Evolutionary conservation across 2,329 filamentous ascomycete species (phyloP), one percentile per base, ranked within the genome.

Genomic region (Neospermospora avenae): DNA sequence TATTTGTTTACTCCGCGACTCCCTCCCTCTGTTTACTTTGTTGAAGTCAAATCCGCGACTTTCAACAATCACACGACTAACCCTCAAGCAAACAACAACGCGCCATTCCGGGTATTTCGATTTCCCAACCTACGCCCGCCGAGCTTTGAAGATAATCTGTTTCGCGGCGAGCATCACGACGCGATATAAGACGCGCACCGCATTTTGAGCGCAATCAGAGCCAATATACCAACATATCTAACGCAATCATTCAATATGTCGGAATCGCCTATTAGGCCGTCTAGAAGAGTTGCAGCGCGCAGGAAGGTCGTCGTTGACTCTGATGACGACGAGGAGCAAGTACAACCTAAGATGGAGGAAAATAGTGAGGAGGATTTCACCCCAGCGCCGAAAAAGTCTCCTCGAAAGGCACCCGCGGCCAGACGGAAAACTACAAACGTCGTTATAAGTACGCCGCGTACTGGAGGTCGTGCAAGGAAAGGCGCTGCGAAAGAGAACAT

Each of bases 311-410:
- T 96, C 51, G 78, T 93, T 61, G 91, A 96, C 66, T 91, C 87
- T 8, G 80, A 84, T 20, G 83, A 85, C 24, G 91, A 93, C 44
- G 91, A 96, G 60, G 89, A 91, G 59, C 85, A 89, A 65, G 79
- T 84, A 57, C 78, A 83, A 68, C 78, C 81, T 63, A 80, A 84
- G 69, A 80, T 83, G 61, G 78, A 84, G 28, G 80, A 88, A 28
- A 84, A 88, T 3, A 80, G 77, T 53, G 89, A 90, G 65, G 88
- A 93, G 53, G 90, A 96, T 53, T 95, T 92, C 70, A 89, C 88
- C 46, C 91, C 91, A 2, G 68, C 88, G 1, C 68, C 69, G 3
- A 78, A 82, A 58, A 82, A 81, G 61, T 83, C 80, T 61, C 77
- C 81, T 34, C 79, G 82, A 65, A 82, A 86, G 62, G 79, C 82